Base-by-base conservation (phyloP, 805 yeast species). In the Lipomyces yamadae region DNA sequence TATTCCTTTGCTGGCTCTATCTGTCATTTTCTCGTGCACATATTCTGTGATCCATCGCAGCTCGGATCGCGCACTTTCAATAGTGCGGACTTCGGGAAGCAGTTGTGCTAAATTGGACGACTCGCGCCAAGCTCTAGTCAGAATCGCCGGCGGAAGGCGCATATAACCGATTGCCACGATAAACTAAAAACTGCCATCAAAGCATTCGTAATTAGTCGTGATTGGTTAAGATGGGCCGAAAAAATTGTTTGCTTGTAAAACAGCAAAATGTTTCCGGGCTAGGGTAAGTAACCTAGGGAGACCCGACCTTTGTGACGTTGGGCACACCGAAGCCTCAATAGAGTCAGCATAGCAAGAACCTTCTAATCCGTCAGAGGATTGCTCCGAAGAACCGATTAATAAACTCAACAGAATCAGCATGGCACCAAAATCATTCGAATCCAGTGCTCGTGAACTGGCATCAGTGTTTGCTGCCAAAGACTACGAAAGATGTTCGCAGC, bases 31-130 rank as follows among this genome's bases (percentile, higher is more conserved):
- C 30, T 58, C 66, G 6, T 50, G 60, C 34, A 89, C 80, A 72
- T 88, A 92, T 3, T 76, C 72, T 67, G 80, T 76, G 37, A 91
- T 85, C 95, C 96, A 91, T 11, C 77, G 74, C 5, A 89, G 80
- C 70, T 89, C 95, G 54, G 76, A 77, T n/a, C 73, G 72, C 0
- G 93, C 91, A 4, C 73, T 61, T 1, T 70, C 72, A 0, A 80
- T n/a, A 13, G 61, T 60, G 11, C 75, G 62, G 24, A 60, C 15
- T 2, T 72, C 67, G 15, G 73, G 72, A 39, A 75, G 66, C 18
- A 75, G 71, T 24, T 67, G 69, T 3, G 72, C 63, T 32, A 75
- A 62, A 30, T 66, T 55, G 13, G 70, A 68, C 54, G 71, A 67
- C 39, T 68, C 61, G 4, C 63, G 35, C 7, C 66, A 48, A 6